Percentiles rank a stretch among this genome's conserved stretches.
These are phyloP conservation scores for Schizochytrium sp. DNA, from an alignment of 108 stramenopile species.

Conservation along the genomic window DNA sequence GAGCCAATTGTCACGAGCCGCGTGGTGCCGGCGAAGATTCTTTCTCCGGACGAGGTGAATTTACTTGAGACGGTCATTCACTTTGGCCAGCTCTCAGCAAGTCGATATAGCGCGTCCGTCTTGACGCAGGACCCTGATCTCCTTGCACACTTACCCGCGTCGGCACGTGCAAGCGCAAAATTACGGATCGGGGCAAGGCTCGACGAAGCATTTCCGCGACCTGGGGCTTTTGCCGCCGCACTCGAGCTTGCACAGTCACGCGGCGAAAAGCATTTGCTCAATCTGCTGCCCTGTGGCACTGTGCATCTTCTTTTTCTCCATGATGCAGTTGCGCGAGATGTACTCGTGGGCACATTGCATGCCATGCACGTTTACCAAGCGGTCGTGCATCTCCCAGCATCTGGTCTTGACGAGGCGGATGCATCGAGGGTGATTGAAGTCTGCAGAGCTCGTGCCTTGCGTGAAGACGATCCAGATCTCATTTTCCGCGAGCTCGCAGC, in stretches of 20 bases:
- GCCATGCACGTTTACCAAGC: constrained; percentile 1
- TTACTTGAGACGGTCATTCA: not conserved
- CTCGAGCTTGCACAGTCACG: not conserved
- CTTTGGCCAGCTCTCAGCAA: not conserved
- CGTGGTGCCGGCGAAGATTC: not conserved
- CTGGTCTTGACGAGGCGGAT: not conserved
- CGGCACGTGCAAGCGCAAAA: not conserved
- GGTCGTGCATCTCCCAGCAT: not conserved
- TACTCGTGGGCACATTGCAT: not conserved
- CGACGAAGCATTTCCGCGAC: not conserved
- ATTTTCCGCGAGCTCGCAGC: not conserved
- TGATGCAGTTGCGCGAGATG: not conserved
- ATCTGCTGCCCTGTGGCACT: not conserved
- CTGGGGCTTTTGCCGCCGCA: not conserved
- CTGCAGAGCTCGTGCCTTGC: not conserved
- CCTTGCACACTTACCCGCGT: not conserved
- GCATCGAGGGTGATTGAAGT: not conserved
- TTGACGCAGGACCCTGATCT: not conserved
- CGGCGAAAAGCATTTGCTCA: not conserved
- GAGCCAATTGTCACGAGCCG: not conserved
- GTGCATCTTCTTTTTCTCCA: not conserved
- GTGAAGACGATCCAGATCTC: not conserved
- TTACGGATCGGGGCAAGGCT: not conserved
- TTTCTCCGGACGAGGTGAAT: not conserved
- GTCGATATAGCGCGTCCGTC: not conserved